Evolutionary conservation across 495 filamentous ascomycete genomes (phyloP).

Genomic region (Jackrogersella minutella): DNA sequence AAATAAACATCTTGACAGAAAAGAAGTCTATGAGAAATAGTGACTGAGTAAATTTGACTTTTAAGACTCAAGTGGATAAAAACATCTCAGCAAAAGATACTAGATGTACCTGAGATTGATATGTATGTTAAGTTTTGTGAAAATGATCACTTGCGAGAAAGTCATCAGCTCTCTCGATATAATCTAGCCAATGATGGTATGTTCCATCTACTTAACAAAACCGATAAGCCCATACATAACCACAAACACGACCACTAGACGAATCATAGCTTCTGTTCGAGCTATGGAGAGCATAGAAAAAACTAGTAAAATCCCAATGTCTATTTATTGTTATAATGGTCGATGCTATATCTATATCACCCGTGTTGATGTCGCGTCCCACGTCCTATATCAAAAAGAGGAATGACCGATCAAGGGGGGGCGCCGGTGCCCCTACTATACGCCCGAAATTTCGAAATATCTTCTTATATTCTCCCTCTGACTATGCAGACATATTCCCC

Average conservation of each 20-base stretch:
- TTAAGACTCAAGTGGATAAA: too few species aligned
- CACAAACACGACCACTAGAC: background rate
- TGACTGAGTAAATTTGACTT: background rate
- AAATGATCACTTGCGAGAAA: too few species aligned
- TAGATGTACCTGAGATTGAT: too few species aligned
- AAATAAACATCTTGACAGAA: background rate
- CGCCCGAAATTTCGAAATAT: background rate
- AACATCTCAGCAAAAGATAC: too few species aligned
- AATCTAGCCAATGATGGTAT: too few species aligned
- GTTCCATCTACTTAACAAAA: too few species aligned
- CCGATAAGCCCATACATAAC: too few species aligned
- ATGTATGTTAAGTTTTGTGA: too few species aligned
- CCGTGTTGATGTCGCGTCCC: background rate
- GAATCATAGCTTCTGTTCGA: background rate
- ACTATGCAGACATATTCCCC: background rate
- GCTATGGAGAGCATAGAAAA: background rate
- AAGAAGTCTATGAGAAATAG: too few species aligned
- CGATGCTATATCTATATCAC: background rate
- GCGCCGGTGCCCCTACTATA: background rate
- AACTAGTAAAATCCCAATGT: background rate
- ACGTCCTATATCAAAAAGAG: background rate
- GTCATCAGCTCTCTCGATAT: too few species aligned
- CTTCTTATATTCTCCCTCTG: background rate
- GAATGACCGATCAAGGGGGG: too few species aligned
- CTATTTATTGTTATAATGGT: constrained; percentile 3